Evolutionary conservation across 164 flowering plant species (phyloP), one percentile per base, ranked within the genome.

Genomic region (Berberis thunbergii): DNA sequence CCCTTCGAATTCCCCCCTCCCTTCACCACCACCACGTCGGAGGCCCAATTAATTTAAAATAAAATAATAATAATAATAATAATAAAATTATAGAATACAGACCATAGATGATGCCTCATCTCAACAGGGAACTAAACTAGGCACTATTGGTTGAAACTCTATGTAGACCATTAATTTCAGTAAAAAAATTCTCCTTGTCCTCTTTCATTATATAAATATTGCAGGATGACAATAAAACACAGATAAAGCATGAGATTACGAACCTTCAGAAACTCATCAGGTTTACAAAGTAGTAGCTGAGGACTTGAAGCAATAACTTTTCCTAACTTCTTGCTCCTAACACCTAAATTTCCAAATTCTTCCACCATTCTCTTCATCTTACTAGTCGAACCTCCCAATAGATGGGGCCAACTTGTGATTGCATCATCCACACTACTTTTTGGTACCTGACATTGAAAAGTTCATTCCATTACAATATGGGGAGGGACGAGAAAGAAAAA

Each of bases 371-470:
- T 49, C 72, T 80, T 83, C 67, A 93, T 67, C 75, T 82, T 86
- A 73, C 76, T 74, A 49, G 82, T 81, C 60, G 97, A 88, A 68
- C 87, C 86, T 60, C 98, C 98, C 67, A 93, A 70, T 50, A 89
- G 42, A 67, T 65, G 79, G 48, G 98, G 98, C 88, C 87, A 86
- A 67, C 83, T 84, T 69, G 65, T 84, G 50, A 93, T 80, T 57
- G 89, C 91, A 56, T 57, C 72, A 6, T 76, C 78, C 45, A 86
- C 73, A 60, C 74, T 69, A 13, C 5, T 52, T 77, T 72, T 78
- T 50, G 91, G 88, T 45, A 88, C 86, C 97, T 91, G 77, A 41
- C 11, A 63, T 49, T 13, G 60, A 57, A 50, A 38, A 41, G 5
- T 41, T 43, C 8, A 41, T 43, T 10, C 40, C 1, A 2, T 60